Conservation (phyloP, 2,329 filamentous ascomycete genomes). For the Paecilomyces sp. region DNA sequence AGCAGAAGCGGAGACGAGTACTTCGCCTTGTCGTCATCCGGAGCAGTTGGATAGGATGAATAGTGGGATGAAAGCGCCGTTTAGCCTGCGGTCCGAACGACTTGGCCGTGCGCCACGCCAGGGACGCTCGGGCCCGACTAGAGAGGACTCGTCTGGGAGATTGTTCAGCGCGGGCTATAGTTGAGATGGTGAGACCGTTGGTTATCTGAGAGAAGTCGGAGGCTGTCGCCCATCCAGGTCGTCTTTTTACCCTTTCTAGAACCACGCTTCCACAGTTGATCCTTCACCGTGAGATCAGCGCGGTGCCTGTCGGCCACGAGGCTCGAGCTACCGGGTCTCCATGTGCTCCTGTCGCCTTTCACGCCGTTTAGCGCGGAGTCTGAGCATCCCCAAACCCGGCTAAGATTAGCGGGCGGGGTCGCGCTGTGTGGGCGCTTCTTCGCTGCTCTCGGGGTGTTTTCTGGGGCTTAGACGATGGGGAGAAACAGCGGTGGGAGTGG, state of each 20-base stretch:
- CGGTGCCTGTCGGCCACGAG: not conserved
- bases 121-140: not conserved
- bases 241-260: not conserved
- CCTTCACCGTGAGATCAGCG: not conserved
- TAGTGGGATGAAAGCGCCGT: not conserved
- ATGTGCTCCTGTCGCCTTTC: not conserved
- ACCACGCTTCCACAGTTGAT: not conserved
- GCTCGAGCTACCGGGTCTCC: not conserved
- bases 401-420: not conserved
- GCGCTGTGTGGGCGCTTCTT: not conserved
- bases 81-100: not conserved
- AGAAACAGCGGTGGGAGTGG: too few relatives aligned
- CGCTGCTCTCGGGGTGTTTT: not conserved
- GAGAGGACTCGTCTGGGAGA: not conserved
- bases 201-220: not conserved
- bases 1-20: not conserved
- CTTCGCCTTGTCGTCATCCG: not conserved
- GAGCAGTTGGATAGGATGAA: not conserved
- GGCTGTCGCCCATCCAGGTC: not conserved
- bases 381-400: not conserved
- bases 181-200: not conserved
- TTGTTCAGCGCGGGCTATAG: not conserved
- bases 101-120: not conserved
- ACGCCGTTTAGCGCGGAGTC: not conserved
- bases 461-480: not conserved